These are phyloP conservation scores for Berberis vulgaris DNA, from an alignment of 164 flowering plant species.

Conservation along the genomic window DNA sequence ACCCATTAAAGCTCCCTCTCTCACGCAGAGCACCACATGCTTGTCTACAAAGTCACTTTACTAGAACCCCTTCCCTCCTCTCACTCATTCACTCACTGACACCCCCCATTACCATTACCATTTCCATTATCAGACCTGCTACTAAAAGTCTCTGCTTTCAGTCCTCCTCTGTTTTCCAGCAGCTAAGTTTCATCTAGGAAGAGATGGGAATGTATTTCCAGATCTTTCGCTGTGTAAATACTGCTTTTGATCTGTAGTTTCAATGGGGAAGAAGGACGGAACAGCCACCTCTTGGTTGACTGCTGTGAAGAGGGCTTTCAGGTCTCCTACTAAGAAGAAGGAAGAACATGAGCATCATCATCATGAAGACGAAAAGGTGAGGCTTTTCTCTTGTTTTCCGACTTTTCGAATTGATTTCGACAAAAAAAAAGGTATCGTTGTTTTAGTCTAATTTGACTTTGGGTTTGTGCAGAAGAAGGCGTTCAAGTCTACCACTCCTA, in stretches of 20 bases:
- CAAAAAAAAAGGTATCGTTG: background rate
- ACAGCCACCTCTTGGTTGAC: slow-evolving; percentile 44
- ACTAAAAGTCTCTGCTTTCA: background rate
- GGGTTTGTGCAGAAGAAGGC: slow-evolving; percentile 46
- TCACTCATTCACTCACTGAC: background rate
- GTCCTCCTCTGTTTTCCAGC: background rate
- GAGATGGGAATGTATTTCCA: background rate
- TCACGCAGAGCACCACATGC: too few relatives aligned
- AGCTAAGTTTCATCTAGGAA: background rate
- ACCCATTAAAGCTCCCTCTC: too few relatives aligned
- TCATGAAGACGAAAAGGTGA: slow-evolving; percentile 62
- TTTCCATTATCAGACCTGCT: background rate
- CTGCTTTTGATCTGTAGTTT: slow-evolving; percentile 1
- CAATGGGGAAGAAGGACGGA: slow-evolving; percentile 46
- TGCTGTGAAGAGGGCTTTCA: slow-evolving; percentile 63
- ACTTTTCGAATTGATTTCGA: background rate
- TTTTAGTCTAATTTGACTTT: background rate
- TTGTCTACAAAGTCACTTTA: too few relatives aligned
- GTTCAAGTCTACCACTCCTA: slow-evolving; percentile 60
- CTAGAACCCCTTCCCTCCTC: background rate
- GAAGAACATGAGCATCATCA: slow-evolving; percentile 36
- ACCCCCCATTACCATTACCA: background rate
- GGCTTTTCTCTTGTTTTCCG: slow-evolving; percentile 2
- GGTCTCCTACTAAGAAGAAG: slow-evolving; percentile 67
- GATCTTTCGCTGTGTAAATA: slow-evolving; percentile 6